Evolutionary conservation across 2,329 filamentous ascomycete genomes (phyloP), one percentile per base, ranked within the genome.

Genomic region (Amphichorda felina): DNA sequence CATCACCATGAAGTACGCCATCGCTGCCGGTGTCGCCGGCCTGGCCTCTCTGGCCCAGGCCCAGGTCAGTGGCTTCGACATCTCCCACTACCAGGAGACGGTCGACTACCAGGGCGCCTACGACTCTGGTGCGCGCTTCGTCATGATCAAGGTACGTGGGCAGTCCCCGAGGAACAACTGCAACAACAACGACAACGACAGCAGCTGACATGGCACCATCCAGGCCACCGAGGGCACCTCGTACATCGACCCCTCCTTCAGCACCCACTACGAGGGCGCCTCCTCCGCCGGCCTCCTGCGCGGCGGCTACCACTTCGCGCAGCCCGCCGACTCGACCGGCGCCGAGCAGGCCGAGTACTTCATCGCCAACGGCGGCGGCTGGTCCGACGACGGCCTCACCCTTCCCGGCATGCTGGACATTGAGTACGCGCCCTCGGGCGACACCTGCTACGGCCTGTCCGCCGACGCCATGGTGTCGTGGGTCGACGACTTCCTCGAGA

Each of bases 371-470:
- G 70, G 70, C 30, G 70, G 70, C 19, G 67, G 66, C 38, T 75
- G 70, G 70, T 58, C 57, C 15, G 49, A 46, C 14, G 70, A 75
- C 42, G 67, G 68, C 34, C 63, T 60, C 41, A 75, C 69, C 8
- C 57, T 75, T 0, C 71, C 70, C 1, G 69, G 70, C 4, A 72
- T 74, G 68, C 56, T 75, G 6, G 70, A 72, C 43, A 55, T 74
- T 10, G 69, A 73, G 52, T 61, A 56, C 39, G 54, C 52, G 39
- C 53, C 55, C 10, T 14, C 15, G 11, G 30, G 14, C 11, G 8
- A 6, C 17, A 53, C 46, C 16, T 72, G 68, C 50, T 68, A 59
- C 41, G 66, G 63, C 6, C 51, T 70, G 40, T 62, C 60, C 30
- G 39, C 50, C 4, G 53, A 52, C n/a, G 52, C 47, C 26, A 70